Base-by-base conservation (phyloP, 2,329 filamentous ascomycete species). In the Xylaria digitata region DNA sequence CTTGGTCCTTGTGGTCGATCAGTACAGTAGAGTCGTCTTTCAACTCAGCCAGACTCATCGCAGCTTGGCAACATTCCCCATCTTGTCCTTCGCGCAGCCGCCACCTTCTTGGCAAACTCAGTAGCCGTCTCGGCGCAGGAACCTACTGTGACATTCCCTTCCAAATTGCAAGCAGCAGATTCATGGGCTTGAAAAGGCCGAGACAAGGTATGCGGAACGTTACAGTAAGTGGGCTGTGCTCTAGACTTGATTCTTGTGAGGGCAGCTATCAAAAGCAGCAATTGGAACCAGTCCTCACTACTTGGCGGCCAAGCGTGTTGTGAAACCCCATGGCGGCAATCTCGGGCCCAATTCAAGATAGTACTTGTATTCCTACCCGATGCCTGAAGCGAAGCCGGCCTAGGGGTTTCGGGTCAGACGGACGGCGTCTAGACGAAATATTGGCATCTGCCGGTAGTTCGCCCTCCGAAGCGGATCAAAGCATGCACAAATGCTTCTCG, bases 81-180 rank as follows among this genome's bases (percentile, higher is more conserved):
- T 60, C 37, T 58, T 68, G 48, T 62, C 62, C 61, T 40, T 69
- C 60, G 23, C 48, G 57, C 53, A 60, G 55, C 60, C 64, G 57
- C 67, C 61, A 69, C 63, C 45, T 26, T 61, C 67, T 69, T 69
- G 67, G 67, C 67, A 50, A 57, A 55, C 53, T 65, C 13, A 65
- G 61, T 42, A 67, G 56, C 61, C 64, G 67, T 62, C 67, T 69
- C 61, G 57, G 64, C 64, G 53, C 43, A 56, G 53, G 37, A 23
- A 19, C 34, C 15, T 49, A 21, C 21, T 56, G 57, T 40, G 37
- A 58, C 34, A 58, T 62, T 34, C 37, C 60, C 57, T 53, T 52
- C 21, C 30, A 54, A 17, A 61, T 34, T 54, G 58, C 48, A 21
- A 64, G 26, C 46, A 65, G 8, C 19, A 53, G 45, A 17, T 50